These are phyloP conservation scores for Prunus yedoensis DNA, from an alignment of 331 rosid genomes.

Conservation along the genomic window DNA sequence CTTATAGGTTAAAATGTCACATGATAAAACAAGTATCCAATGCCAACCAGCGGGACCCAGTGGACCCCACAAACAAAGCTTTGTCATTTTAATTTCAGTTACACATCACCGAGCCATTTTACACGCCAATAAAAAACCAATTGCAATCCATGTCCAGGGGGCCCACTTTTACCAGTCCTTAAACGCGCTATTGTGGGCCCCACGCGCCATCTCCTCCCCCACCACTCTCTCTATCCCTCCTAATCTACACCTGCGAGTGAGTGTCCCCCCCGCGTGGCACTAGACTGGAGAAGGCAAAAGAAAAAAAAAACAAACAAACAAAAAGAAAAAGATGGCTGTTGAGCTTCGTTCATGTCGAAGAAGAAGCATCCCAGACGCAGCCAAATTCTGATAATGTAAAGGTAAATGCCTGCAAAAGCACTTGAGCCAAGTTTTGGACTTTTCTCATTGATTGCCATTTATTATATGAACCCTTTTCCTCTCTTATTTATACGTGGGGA, in stretches of 20 bases:
- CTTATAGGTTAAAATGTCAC: neutral
- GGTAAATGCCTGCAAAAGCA: neutral
- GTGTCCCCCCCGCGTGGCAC: neutral
- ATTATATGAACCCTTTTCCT: neutral
- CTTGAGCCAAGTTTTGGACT: slow-evolving; percentile 3
- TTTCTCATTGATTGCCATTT: slow-evolving; percentile 20
- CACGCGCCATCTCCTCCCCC: neutral
- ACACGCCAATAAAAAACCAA: neutral
- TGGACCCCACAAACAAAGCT: neutral
- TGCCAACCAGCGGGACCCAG: neutral
- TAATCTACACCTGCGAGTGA: neutral
- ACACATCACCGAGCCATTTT: neutral
- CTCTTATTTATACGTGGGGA: slow-evolving; percentile 1
- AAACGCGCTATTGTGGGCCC: slow-evolving; percentile 19
- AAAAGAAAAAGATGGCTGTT: slow-evolving; percentile 13
- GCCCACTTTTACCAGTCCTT: neutral
- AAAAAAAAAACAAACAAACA: neutral
- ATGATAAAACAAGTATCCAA: neutral
- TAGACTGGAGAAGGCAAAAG: slow-evolving; percentile 9
- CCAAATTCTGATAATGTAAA: slow-evolving; percentile 39
- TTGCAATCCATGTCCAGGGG: neutral
- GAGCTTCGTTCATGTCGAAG: slow-evolving; percentile 25
- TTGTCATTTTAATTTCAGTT: neutral
- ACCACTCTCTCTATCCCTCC: neutral
- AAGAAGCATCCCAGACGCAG: slow-evolving; percentile 59